These are phyloP conservation scores for Elaphomyces granulatus DNA, from an alignment of 495 filamentous ascomycete genomes.

Conservation along the genomic window DNA sequence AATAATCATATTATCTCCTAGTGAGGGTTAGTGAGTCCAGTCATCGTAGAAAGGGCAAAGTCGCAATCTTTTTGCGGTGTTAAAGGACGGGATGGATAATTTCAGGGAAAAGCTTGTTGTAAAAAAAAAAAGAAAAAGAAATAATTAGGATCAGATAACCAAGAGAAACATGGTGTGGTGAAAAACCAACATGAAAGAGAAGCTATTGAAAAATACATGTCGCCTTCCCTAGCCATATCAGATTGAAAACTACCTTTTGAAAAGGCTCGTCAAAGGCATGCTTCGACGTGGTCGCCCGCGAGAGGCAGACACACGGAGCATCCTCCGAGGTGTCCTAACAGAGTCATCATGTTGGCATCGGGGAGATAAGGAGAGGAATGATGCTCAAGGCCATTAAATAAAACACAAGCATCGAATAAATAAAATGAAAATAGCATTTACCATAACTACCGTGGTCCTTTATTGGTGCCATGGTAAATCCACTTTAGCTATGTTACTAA, in stretches of 20 bases:
- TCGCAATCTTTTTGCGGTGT: not conserved
- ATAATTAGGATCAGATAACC: not conserved
- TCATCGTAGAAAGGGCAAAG: not conserved
- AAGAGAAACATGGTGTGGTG: conserved; percentile 4
- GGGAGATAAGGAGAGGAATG: conserved; percentile 1
- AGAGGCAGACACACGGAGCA: conserved; percentile 21
- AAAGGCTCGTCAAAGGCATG: conserved; percentile 23
- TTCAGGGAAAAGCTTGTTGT: not conserved
- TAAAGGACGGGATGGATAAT: not conserved
- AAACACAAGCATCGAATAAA: not conserved
- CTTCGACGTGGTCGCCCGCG: conserved; percentile 22
- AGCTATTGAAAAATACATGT: too few species aligned
- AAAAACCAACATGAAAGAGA: too few species aligned
- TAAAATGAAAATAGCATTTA: not conserved
- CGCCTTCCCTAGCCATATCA: conserved; percentile 11
- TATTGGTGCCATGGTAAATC: too few species aligned
- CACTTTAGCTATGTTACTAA: too few species aligned
- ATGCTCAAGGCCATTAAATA: not conserved
- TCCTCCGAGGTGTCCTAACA: conserved; percentile 19
- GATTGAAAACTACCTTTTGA: conserved; percentile 30
- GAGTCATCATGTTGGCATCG: conserved; percentile 21
- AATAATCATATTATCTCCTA: too few species aligned
- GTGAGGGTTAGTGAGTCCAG: too few species aligned
- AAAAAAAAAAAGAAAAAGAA: not conserved
- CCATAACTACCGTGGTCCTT: not conserved